A percentile compares a stretch with the other conserved stretches of the same genome.
phyloP scores from a whole-genome alignment of 176 grass and related monocot species.

The Urochloa ruziziensis region DNA sequence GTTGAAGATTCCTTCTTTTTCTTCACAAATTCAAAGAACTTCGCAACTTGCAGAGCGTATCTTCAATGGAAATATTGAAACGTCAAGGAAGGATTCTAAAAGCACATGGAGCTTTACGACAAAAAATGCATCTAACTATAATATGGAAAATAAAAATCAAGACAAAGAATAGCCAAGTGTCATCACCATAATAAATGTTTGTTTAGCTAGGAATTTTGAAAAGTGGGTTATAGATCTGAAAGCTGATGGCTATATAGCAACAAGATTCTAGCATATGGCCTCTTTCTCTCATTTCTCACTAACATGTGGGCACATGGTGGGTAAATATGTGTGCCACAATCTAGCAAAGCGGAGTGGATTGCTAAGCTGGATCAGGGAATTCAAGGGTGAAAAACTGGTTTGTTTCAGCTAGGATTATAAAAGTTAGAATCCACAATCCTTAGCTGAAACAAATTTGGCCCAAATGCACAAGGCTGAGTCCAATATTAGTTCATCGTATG shows the following conservation, averaged over 20 bases:
- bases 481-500: background rate
- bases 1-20: constrained; percentile 64
- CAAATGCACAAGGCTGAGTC: background rate
- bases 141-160: background rate
- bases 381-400: too few relatives aligned
- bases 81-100: constrained; percentile 11
- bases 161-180: background rate
- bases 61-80: constrained; percentile 46
- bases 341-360: background rate
- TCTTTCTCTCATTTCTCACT: too few relatives aligned
- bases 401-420: background rate
- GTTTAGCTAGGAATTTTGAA: background rate
- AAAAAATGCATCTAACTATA: background rate
- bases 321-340: background rate
- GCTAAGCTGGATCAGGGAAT: too few relatives aligned
- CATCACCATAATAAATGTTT: background rate
- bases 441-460: background rate
- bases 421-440: background rate
- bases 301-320: background rate
- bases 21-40: constrained; percentile 97
- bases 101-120: constrained; percentile 5
- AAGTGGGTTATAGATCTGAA: background rate
- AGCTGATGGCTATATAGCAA: background rate
- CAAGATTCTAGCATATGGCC: background rate
- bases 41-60: constrained; percentile 78